These are phyloP conservation scores for Middelhovenomyces tepae DNA, from an alignment of 805 yeast genomes.

Conservation along the genomic window DNA sequence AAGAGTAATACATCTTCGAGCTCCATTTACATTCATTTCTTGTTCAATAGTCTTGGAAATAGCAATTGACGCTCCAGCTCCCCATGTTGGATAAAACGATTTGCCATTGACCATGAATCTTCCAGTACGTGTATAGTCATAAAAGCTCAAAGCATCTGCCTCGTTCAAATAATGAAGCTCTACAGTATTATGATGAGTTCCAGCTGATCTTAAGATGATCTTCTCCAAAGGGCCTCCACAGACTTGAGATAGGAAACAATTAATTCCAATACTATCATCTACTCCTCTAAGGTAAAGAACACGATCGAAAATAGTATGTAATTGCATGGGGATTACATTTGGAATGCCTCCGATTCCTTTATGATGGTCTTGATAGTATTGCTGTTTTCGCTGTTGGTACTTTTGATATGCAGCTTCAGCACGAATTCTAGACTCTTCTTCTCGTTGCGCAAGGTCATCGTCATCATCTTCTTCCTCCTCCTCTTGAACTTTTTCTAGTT, in stretches of 20 bases:
- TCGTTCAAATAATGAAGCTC: conserved; percentile 13
- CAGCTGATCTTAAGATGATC: conserved; percentile 3
- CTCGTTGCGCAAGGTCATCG: too few relatives aligned
- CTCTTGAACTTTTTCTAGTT: too few relatives aligned
- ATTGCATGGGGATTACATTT: too few relatives aligned
- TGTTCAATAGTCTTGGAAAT: conserved; percentile 2
- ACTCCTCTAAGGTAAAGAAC: too few relatives aligned
- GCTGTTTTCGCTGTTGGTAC: too few relatives aligned
- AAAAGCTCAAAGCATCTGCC: conserved; percentile 11
- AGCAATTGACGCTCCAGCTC: conserved; percentile 2
- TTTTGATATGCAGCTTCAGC: too few relatives aligned
- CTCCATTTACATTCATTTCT: conserved; percentile 2
- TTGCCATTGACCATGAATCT: conserved; percentile 19
- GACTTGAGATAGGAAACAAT: conserved; percentile 5
- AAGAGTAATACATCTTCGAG: conserved; percentile 1
- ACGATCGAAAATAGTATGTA: too few relatives aligned
- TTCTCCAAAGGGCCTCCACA: conserved; percentile 11
- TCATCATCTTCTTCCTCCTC: too few relatives aligned
- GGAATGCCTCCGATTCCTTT: too few relatives aligned
- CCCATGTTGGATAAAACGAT: conserved; percentile 5
- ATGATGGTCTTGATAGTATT: too few relatives aligned
- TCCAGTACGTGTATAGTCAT: conserved; percentile 13
- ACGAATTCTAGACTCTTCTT: too few relatives aligned
- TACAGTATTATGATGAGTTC: conserved; percentile 2
- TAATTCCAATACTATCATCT: too few relatives aligned